These are phyloP conservation scores for Phytophthora fragariae DNA, from an alignment of 352 stramenopile species.

Conservation along the genomic window DNA sequence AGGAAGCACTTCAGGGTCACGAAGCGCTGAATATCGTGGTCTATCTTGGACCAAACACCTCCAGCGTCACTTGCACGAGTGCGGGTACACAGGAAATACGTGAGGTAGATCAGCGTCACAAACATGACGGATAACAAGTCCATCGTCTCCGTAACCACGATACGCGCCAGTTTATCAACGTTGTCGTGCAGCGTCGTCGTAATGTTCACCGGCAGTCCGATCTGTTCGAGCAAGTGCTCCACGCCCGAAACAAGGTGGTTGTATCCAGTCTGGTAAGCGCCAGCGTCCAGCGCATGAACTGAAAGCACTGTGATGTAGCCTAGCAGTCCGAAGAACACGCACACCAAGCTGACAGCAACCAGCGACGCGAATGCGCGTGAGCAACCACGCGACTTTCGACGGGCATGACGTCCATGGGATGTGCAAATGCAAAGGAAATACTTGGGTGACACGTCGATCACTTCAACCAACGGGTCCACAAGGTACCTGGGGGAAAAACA, in stretches of 20 bases:
- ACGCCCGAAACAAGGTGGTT: conserved; percentile 73
- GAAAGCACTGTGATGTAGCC: conserved; percentile 91
- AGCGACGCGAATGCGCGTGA: conserved; percentile 86
- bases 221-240: conserved; percentile 71
- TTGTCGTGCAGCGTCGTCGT: conserved; percentile 92
- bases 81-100: conserved; percentile 89
- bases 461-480: conserved; percentile 85
- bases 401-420: conserved; percentile 72
- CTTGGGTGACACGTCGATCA: conserved; percentile 89
- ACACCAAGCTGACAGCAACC: conserved; percentile 85
- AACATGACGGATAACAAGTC: conserved; percentile 92
- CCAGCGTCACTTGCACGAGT: conserved; percentile 85
- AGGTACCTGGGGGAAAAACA: conserved; percentile 72
- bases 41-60: conserved; percentile 90
- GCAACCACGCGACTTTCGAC: conserved; percentile 80
- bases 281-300: conserved; percentile 83
- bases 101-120: conserved; percentile 91
- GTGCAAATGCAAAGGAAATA: conserved; percentile 91
- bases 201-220: conserved; percentile 88
- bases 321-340: conserved; percentile 86
- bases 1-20: conserved; percentile 91
- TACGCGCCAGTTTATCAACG: conserved; percentile 85
- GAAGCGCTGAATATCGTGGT: conserved; percentile 90
- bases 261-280: conserved; percentile 86
- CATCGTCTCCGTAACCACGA: conserved; percentile 90